Percentiles rank a stretch among this genome's conserved stretches.
phyloP scores from a whole-genome alignment of 2,329 filamentous ascomycete genomes.

The Aspergillus pseudoterreus region DNA sequence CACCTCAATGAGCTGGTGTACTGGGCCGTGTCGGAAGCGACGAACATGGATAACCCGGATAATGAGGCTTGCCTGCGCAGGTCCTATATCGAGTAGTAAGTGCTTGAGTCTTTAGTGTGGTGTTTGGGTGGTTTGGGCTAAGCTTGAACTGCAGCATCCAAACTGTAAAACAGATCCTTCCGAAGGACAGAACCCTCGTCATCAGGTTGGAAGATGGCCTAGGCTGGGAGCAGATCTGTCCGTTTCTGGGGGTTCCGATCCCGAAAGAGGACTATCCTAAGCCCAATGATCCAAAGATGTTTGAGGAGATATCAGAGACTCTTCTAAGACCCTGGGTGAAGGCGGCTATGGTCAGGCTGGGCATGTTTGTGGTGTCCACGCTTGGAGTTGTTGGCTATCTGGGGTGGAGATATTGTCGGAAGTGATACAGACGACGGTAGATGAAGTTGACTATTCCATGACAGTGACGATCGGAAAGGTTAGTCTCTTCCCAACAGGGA shows the following conservation, averaged over 20 bases:
- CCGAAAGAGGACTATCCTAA: not conserved
- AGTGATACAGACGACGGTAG: constrained; percentile 9
- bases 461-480: not conserved
- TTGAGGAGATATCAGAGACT: not conserved
- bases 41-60: not conserved
- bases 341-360: not conserved
- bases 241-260: not conserved
- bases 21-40: not conserved
- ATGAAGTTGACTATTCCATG: too few species aligned
- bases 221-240: not conserved
- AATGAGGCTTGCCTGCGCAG: not conserved
- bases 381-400: constrained; percentile 16
- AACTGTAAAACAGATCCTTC: not conserved
- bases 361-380: not conserved
- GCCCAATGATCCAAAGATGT: not conserved
- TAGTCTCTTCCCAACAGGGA: too few species aligned
- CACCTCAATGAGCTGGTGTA: not conserved
- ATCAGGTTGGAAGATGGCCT: not conserved
- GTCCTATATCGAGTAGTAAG: not conserved
- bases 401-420: constrained; percentile 25
- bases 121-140: not conserved
- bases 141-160: not conserved
- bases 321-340: not conserved
- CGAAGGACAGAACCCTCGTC: not conserved
- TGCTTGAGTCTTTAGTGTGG: not conserved